Conservation (phyloP, 2,329 filamentous ascomycete genomes). For the Aureobasidium lini region DNA sequence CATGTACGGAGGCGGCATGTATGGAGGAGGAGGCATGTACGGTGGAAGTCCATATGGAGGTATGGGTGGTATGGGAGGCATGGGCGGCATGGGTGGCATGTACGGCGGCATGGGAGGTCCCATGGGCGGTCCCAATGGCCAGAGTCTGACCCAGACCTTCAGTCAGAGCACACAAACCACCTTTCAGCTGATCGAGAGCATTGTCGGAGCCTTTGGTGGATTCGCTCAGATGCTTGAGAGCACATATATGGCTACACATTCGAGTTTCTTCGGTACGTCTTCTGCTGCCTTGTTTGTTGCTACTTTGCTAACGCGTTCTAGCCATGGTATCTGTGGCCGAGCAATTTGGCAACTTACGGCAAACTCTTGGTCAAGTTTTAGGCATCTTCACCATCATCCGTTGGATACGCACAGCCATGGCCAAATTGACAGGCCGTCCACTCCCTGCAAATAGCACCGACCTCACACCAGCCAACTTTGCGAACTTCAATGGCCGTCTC, state of each 20-base stretch:
- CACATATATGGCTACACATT: slow-evolving; percentile 99
- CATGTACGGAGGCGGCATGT: slow-evolving; percentile 32
- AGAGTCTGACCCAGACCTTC: slow-evolving; percentile 92
- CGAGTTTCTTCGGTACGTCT: slow-evolving; percentile 84
- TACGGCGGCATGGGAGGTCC: slow-evolving; percentile 34
- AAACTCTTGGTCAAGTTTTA: slow-evolving; percentile 85
- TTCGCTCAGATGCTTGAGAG: slow-evolving; percentile 99
- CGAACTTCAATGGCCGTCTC: slow-evolving; percentile 57
- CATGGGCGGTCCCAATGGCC: slow-evolving; percentile 69
- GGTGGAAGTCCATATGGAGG: slow-evolving; percentile 28
- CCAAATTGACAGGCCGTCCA: slow-evolving; percentile 86
- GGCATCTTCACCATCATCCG: slow-evolving; percentile 94
- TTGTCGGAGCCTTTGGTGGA: slow-evolving; percentile 92
- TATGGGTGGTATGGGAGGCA: slow-evolving; percentile 18
- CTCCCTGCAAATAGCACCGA: slow-evolving; percentile 79
- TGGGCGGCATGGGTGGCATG: slow-evolving; percentile 16
- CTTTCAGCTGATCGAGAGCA: slow-evolving; percentile 96
- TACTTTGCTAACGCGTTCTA: slow-evolving; percentile 29
- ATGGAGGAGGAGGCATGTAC: slow-evolving; percentile 22
- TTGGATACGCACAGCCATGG: slow-evolving; percentile 85
- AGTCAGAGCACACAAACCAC: slow-evolving; percentile 91
- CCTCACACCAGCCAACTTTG: slow-evolving; percentile 85
- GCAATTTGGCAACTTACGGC: slow-evolving; percentile 87
- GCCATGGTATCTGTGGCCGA: slow-evolving; percentile 98
- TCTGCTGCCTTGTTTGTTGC: neutral